These are phyloP conservation scores for Nasturtium officinale DNA, from an alignment of 345 rosid species.

Conservation along the genomic window DNA sequence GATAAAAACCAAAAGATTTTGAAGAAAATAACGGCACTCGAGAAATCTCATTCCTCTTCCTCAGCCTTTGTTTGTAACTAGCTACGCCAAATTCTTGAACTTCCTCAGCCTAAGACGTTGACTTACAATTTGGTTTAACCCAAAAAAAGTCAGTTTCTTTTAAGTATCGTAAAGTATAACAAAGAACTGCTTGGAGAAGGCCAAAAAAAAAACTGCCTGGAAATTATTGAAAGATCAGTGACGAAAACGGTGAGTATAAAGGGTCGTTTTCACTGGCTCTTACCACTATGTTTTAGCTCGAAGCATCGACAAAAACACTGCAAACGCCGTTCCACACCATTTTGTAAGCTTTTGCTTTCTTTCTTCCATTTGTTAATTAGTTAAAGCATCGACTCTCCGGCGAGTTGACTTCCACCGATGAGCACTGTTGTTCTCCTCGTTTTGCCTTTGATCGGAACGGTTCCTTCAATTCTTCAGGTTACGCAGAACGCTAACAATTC, in stretches of 20 bases:
- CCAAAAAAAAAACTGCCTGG: constrained; percentile 10
- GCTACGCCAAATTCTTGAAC: neutral
- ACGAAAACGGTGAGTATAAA: neutral
- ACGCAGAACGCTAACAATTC: neutral
- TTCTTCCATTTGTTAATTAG: too few relatives aligned
- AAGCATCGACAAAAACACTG: neutral
- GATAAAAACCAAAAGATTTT: too few relatives aligned
- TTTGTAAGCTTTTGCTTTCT: too few relatives aligned
- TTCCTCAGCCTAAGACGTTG: too few relatives aligned
- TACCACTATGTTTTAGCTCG: neutral
- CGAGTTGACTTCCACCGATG: constrained; percentile 23
- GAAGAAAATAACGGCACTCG: neutral
- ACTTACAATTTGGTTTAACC: too few relatives aligned
- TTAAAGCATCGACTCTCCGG: neutral
- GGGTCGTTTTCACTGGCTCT: neutral
- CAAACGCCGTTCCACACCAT: neutral
- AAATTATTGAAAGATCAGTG: neutral
- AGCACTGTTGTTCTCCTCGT: neutral
- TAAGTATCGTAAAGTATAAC: neutral
- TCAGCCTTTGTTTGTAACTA: neutral
- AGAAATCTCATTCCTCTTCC: neutral
- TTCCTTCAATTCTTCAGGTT: constrained; percentile 18
- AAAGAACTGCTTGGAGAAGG: neutral
- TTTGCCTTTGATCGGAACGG: constrained; percentile 12
- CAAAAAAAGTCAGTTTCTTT: too few relatives aligned